These are phyloP conservation scores for Ballota nigra DNA, from an alignment of 257 asterid genomes.

Conservation along the genomic window DNA sequence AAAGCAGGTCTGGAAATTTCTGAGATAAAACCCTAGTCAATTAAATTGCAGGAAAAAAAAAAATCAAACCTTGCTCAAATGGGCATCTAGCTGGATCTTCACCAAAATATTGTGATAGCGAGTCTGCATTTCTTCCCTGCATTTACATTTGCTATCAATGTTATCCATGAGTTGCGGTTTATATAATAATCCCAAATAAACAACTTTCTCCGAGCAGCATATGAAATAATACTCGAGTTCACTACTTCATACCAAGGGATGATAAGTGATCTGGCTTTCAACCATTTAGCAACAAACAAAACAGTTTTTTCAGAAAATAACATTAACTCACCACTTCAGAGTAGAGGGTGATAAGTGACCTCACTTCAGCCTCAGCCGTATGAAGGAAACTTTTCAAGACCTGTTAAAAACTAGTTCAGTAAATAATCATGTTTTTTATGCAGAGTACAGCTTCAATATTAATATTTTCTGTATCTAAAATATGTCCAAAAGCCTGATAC, in stretches of 20 bases:
- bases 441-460: neutral
- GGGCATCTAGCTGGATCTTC: constrained; percentile 99
- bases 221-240: constrained; percentile 27
- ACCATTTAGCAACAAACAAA: neutral
- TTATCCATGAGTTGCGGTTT: constrained; percentile 7
- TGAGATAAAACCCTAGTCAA: neutral
- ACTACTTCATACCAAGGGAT: constrained; percentile 71
- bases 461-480: neutral
- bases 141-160: constrained; percentile 21
- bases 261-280: constrained; percentile 59
- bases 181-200: neutral
- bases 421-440: constrained; percentile 14
- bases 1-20: neutral
- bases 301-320: neutral
- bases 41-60: neutral
- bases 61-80: constrained; percentile 82
- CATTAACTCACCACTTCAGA: constrained; percentile 81
- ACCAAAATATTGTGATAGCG: constrained; percentile 86
- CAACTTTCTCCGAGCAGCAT: neutral
- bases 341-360: constrained; percentile 84
- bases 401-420: constrained; percentile 40
- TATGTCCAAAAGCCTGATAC: neutral
- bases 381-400: constrained; percentile 81
- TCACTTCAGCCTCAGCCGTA: constrained; percentile 93
- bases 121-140: constrained; percentile 98